Evolutionary conservation across 441 rosid species (phyloP).

Genomic region (Gossypium davidsonii): DNA sequence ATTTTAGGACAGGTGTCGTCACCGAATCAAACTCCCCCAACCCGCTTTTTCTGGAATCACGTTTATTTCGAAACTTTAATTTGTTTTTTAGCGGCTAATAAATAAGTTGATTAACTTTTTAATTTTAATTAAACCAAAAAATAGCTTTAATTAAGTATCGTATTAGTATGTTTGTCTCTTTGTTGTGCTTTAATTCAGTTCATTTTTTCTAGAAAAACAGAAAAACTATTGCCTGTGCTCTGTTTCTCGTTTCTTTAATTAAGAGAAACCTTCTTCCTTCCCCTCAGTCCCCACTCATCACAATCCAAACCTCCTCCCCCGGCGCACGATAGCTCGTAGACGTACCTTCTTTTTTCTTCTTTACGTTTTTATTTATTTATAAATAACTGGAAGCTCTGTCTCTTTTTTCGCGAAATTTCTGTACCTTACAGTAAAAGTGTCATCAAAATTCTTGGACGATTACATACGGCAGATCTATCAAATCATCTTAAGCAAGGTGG

Average conservation of each 20-base stretch:
- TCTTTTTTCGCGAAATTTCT: not conserved
- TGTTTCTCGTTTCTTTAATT: not conserved
- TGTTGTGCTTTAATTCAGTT: not conserved
- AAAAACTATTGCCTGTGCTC: not conserved
- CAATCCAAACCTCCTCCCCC: not conserved
- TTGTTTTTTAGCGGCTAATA: not conserved
- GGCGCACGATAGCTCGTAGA: not conserved
- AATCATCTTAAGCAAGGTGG: slow-evolving; percentile 4
- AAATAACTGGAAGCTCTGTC: not conserved
- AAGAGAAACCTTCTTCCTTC: not conserved
- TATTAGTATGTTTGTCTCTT: not conserved
- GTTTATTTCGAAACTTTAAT: not conserved
- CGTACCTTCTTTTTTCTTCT: not conserved
- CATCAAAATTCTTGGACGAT: not conserved
- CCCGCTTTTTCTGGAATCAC: not conserved
- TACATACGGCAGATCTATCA: slow-evolving; percentile 1
- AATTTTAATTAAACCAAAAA: not conserved
- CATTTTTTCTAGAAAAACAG: not conserved
- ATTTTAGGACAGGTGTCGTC: not conserved
- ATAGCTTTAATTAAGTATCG: not conserved
- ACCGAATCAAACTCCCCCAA: not conserved
- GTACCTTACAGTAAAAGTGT: not conserved
- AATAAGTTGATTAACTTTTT: not conserved
- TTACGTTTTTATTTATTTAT: not conserved
- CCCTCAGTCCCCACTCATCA: not conserved